phyloP scores from a whole-genome alignment of 352 stramenopile genomes.

The Pythium coloratum region DNA sequence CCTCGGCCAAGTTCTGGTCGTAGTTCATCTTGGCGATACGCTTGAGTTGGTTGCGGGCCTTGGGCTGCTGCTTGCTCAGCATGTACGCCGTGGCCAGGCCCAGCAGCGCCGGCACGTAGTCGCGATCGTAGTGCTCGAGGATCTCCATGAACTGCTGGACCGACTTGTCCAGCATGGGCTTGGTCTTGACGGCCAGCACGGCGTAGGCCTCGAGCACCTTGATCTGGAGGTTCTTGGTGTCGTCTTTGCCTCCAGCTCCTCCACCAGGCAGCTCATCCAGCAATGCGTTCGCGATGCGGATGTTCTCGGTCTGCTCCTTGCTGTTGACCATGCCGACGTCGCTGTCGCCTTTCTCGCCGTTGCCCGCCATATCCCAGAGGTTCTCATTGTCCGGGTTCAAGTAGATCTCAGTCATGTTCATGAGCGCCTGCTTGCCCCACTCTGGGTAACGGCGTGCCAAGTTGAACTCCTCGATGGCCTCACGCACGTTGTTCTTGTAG shows the following conservation, averaged over 20 bases:
- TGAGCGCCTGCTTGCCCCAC: slow-evolving; percentile 87
- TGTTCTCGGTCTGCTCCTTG: slow-evolving; percentile 85
- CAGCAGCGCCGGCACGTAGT: slow-evolving; percentile 91
- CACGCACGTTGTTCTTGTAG: slow-evolving; percentile 89
- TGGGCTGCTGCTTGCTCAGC: slow-evolving; percentile 90
- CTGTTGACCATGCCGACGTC: slow-evolving; percentile 37
- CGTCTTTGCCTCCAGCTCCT: slow-evolving; percentile 31
- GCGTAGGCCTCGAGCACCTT: slow-evolving; percentile 88
- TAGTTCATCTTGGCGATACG: slow-evolving; percentile 94
- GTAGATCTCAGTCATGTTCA: slow-evolving; percentile 94
- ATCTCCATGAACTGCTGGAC: slow-evolving; percentile 91
- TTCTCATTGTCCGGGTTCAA: slow-evolving; percentile 93
- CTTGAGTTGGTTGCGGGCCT: slow-evolving; percentile 94
- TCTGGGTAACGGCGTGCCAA: slow-evolving; percentile 82
- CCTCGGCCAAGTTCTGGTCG: slow-evolving; percentile 83
- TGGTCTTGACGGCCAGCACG: slow-evolving; percentile 75
- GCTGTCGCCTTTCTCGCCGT: not conserved
- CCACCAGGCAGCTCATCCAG: slow-evolving; percentile 74
- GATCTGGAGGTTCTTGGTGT: slow-evolving; percentile 52
- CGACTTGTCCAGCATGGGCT: slow-evolving; percentile 86
- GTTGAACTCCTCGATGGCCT: slow-evolving; percentile 92
- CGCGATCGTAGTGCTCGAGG: slow-evolving; percentile 78
- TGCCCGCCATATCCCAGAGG: slow-evolving; percentile 71
- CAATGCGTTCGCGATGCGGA: slow-evolving; percentile 86
- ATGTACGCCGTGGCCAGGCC: slow-evolving; percentile 90